phyloP scores from a whole-genome alignment of 495 filamentous ascomycete species.

The Friedmanniomyces simplex region DNA sequence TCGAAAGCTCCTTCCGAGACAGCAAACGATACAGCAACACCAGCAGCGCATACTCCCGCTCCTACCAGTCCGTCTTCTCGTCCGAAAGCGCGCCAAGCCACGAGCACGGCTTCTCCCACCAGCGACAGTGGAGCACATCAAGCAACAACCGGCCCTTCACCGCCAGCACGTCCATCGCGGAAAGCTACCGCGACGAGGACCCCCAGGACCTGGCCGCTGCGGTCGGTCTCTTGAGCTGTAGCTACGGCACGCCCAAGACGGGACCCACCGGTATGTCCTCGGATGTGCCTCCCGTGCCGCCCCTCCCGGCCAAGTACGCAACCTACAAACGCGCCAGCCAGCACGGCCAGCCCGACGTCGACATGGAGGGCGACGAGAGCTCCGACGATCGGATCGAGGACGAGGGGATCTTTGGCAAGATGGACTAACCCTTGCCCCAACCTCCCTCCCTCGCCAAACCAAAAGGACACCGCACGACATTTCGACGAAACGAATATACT shows the following conservation, averaged over 20 bases:
- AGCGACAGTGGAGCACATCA: conserved; percentile 40
- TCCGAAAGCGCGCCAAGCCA: conserved; percentile 33
- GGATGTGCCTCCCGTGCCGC: conserved; percentile 79
- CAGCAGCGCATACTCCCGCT: conserved; percentile 62
- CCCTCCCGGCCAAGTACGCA: conserved; percentile 58
- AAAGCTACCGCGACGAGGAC: conserved; percentile 54
- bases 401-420: conserved; percentile 87
- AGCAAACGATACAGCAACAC: conserved; percentile 59
- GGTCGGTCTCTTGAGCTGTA: conserved; percentile 80
- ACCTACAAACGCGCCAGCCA: conserved; percentile 24
- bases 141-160: conserved; percentile 31
- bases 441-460: not conserved
- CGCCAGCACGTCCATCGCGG: conserved; percentile 35
- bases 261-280: conserved; percentile 58
- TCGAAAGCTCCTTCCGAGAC: conserved; percentile 46
- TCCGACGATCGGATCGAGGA: conserved; percentile 66
- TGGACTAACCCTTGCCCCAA: conserved; percentile 63
- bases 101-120: conserved; percentile 39
- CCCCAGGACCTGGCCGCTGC: conserved; percentile 75
- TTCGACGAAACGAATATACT: too few species aligned
- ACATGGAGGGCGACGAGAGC: conserved; percentile 53
- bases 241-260: conserved; percentile 70
- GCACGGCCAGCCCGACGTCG: conserved; percentile 41
- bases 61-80: conserved; percentile 63
- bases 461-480: not conserved